phyloP scores from a whole-genome alignment of 768 basidiomycete genomes.

The Mycena amicta region DNA sequence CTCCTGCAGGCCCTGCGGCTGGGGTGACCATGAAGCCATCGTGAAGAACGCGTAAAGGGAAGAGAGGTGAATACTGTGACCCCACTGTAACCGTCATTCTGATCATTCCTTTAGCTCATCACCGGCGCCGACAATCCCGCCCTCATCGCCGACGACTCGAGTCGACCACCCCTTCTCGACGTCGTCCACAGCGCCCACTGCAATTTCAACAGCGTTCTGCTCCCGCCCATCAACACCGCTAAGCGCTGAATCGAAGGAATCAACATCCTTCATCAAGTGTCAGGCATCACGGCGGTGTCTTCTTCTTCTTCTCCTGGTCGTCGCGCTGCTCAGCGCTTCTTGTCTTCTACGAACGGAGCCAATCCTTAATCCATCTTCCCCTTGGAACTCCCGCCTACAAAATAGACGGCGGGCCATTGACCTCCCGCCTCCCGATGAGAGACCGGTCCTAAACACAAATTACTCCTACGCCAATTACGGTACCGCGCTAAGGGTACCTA shows the following conservation, averaged over 20 bases:
- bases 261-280: not conserved
- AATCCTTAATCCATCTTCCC: not conserved
- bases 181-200: not conserved
- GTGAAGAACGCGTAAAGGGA: slow-evolving; percentile 43
- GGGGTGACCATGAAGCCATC: slow-evolving; percentile 83
- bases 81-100: slow-evolving; percentile 13
- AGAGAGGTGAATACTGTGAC: slow-evolving; percentile 22
- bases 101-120: too few relatives aligned
- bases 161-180: not conserved
- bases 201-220: not conserved
- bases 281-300: not conserved
- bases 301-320: not conserved
- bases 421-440: not conserved
- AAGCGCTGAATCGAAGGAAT: not conserved
- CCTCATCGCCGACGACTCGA: not conserved
- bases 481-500: not conserved
- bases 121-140: not conserved
- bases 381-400: not conserved
- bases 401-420: not conserved
- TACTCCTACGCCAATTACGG: not conserved
- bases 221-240: slow-evolving; percentile 18
- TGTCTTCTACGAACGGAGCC: not conserved
- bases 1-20: slow-evolving; percentile 85
- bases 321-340: not conserved
- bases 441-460: not conserved